Evolutionary conservation across 345 rosid species (phyloP), one percentile per base, ranked within the genome.

Genomic region (Cardamine occulta): DNA sequence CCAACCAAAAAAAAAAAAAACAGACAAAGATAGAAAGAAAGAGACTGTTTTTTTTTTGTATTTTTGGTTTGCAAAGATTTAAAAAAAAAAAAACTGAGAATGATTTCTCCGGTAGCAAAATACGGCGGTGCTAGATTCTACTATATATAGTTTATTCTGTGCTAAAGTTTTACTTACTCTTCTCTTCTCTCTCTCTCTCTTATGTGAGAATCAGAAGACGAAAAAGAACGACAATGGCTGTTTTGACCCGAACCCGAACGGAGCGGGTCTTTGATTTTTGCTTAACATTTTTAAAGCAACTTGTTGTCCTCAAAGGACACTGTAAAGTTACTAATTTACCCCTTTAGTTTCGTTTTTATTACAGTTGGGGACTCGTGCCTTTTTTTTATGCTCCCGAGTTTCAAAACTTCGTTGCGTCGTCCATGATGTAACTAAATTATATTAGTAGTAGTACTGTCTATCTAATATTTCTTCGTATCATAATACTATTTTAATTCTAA

Each of bases 301-400:
- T 73, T 78, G 74, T 60, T 78, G 64, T 78, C 32, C 58, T 34
- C 17, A 66, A 73, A 78, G 70, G 63, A 73, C 64, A 73, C 69
- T 53, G 4, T 1, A 2, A 3, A 48, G 10, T 78, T 66, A 73
- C 78, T 23, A 21, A 6, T 73, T 60, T 73, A 66, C 77, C 81
- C 78, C 29, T 78, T 3, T 1, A 1, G 1, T 31, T 53, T 14
- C 14, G 0, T 12, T 66, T 62, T 73, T 66, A 73, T 78, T 73
- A 72, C 81, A 15, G 77, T 78, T 78, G 5, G 81, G 81, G 74
- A 52, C 74, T 73, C 81, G 81, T 78, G 77, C 74, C 65, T 3
- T 65, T 13, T 35, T 35, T 29, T 18, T 15, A 23, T 65, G 23
- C 73, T 77, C 67, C 63, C 81, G 52, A 72, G 56, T 78, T 73